Evolutionary conservation across 345 rosid genomes (phyloP).

Genomic region (Anastatica hierochuntica): DNA sequence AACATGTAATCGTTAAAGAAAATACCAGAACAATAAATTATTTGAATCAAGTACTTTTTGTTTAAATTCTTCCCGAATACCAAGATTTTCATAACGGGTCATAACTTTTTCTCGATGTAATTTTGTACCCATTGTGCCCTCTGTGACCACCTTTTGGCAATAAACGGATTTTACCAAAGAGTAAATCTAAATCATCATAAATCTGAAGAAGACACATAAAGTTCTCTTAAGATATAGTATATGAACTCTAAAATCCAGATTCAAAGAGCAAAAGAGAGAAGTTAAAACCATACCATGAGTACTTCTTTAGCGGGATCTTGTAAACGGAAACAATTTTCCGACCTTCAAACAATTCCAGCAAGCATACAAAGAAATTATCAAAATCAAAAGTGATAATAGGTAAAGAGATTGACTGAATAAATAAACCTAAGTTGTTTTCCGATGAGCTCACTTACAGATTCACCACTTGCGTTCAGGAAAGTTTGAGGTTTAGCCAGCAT

Average conservation of each 20-base stretch:
- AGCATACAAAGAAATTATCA: constrained; percentile 1
- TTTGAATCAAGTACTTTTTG: too few relatives aligned
- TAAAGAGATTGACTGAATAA: not conserved
- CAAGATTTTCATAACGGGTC: too few relatives aligned
- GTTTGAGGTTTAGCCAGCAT: constrained; percentile 96
- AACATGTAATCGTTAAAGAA: too few relatives aligned
- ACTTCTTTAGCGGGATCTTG: constrained; percentile 89
- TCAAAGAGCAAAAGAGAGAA: too few relatives aligned
- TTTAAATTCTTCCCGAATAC: too few relatives aligned
- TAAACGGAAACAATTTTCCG: constrained; percentile 71
- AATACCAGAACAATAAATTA: too few relatives aligned
- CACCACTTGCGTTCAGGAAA: too few relatives aligned
- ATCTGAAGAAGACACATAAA: constrained; percentile 29
- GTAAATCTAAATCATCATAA: too few relatives aligned
- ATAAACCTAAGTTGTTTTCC: constrained; percentile 8
- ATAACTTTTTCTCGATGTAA: too few relatives aligned
- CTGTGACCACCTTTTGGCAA: constrained; percentile 99
- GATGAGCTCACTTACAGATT: constrained; percentile 74
- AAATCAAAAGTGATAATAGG: not conserved
- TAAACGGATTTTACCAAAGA: constrained; percentile 76
- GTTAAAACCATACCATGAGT: constrained; percentile 48
- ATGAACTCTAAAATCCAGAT: too few relatives aligned
- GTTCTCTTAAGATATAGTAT: too few relatives aligned
- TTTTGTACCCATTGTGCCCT: constrained; percentile 85
- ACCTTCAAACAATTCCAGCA: constrained; percentile 43